Percentiles rank a stretch among this genome's conserved stretches.
Evolutionary conservation across 768 basidiomycete species (phyloP).

Genomic region (Pulveroboletus ravenelii): DNA sequence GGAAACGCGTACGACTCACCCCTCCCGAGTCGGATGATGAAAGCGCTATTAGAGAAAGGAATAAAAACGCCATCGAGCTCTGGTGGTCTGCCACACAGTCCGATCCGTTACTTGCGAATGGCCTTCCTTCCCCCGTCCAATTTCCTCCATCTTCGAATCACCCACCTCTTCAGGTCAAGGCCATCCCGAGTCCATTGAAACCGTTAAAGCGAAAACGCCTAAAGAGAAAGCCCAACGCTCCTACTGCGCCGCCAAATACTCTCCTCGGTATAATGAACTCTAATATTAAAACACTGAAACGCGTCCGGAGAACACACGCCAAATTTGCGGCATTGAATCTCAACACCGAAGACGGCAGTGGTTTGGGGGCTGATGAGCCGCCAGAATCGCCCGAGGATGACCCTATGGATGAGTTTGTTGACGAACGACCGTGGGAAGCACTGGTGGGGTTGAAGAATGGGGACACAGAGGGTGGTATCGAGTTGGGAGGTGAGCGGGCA

Average conservation of each 20-base stretch:
- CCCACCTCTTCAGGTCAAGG: conserved; percentile 9
- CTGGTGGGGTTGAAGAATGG: conserved; percentile 17
- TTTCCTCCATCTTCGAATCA: conserved; percentile 21
- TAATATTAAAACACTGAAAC: conserved; percentile 71
- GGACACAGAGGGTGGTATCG: conserved; percentile 32
- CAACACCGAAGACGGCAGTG: conserved; percentile 33
- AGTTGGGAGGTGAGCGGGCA: conserved; percentile 58
- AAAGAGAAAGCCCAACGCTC: conserved; percentile 16
- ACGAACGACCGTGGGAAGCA: conserved; percentile 58
- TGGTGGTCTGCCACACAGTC: conserved; percentile 77
- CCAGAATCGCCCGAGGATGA: conserved; percentile 33
- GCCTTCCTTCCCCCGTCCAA: conserved; percentile 50
- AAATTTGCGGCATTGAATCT: conserved; percentile 58
- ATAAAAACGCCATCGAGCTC: conserved; percentile 43
- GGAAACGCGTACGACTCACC: conserved; percentile 56
- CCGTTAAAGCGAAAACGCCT: conserved; percentile 21
- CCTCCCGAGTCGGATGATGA: conserved; percentile 37
- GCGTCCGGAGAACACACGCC: conserved; percentile 67
- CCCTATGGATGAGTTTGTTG: conserved; percentile 34
- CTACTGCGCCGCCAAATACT: conserved; percentile 35
- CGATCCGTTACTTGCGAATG: conserved; percentile 57
- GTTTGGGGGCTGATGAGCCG: conserved; percentile 30
- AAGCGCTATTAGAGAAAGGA: conserved; percentile 27
- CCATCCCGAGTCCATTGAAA: conserved; percentile 7
- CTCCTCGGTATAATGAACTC: conserved; percentile 68